phyloP scores from a whole-genome alignment of 345 rosid species.

The Arabis alpina region DNA sequence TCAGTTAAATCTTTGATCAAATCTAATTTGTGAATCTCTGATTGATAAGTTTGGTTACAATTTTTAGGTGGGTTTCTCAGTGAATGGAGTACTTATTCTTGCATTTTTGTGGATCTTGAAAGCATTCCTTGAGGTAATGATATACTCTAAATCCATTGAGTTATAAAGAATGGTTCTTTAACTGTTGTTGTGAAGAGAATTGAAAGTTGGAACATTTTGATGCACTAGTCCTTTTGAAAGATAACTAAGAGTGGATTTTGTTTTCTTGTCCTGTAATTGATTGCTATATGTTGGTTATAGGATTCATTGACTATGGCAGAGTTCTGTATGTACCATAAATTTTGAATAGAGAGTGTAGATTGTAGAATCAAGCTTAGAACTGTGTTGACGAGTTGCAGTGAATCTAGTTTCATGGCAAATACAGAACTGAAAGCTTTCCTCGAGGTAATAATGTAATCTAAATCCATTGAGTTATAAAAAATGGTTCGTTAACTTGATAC shows the following conservation, averaged over 20 bases:
- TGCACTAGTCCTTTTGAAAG: background rate
- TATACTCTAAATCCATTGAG: background rate
- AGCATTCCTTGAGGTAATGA: conserved; percentile 93
- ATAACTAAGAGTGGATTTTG: too few species aligned
- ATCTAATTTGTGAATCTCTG: background rate
- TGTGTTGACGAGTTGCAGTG: conserved; percentile 7
- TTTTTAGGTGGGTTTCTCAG: conserved; percentile 79
- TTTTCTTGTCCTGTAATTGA: background rate
- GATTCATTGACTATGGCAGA: conserved; percentile 1
- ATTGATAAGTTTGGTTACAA: background rate
- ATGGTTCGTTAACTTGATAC: background rate
- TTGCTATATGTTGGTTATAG: background rate
- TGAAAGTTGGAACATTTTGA: conserved; percentile 7
- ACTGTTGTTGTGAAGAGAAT: background rate
- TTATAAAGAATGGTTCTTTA: background rate
- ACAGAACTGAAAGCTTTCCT: conserved; percentile 84
- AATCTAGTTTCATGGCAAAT: background rate
- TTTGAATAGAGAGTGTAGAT: background rate
- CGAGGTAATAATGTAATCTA: conserved; percentile 60
- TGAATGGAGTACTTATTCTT: conserved; percentile 77
- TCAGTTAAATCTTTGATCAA: background rate
- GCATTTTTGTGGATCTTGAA: conserved; percentile 87
- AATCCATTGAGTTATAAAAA: background rate
- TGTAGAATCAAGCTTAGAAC: conserved; percentile 1
- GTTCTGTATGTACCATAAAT: background rate